phyloP scores from a whole-genome alignment of 2,329 filamentous ascomycete species.

The Bisporella sp. region DNA sequence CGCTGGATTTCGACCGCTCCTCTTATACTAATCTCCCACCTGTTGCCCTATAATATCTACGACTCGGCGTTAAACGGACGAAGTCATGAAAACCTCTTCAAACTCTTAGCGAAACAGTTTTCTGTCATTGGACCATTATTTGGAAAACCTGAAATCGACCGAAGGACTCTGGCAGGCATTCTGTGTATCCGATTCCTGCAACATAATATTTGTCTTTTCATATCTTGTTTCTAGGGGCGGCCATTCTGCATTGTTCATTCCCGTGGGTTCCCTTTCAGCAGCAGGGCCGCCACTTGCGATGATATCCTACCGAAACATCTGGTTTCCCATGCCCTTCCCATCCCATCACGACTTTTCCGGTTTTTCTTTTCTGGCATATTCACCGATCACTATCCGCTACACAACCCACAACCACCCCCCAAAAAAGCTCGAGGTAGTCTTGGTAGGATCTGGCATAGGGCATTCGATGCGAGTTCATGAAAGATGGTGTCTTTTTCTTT shows the following conservation, averaged over 20 bases:
- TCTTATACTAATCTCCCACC: conserved; percentile 31
- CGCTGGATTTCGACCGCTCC: too few species aligned
- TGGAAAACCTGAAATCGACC: conserved; percentile 13
- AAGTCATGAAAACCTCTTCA: conserved; percentile 39
- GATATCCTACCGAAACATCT: conserved; percentile 28
- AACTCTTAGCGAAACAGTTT: conserved; percentile 25
- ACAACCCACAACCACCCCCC: neutral
- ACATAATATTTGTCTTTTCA: conserved; percentile 36
- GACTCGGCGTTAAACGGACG: conserved; percentile 38
- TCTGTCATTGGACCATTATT: conserved; percentile 24
- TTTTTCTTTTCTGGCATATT: conserved; percentile 18
- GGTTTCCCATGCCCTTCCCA: conserved; percentile 17
- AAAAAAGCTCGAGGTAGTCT: conserved; percentile 23
- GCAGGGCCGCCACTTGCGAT: conserved; percentile 26
- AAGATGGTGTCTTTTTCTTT: neutral
- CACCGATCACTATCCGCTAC: conserved; percentile 3
- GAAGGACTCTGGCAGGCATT: conserved; percentile 16
- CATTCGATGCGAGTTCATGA: conserved; percentile 7
- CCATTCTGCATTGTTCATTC: conserved; percentile 14
- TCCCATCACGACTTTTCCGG: conserved; percentile 11
- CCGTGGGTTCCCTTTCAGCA: conserved; percentile 1
- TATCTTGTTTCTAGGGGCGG: neutral
- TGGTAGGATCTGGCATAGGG: conserved; percentile 15
- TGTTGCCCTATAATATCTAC: conserved; percentile 35
- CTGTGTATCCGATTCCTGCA: conserved; percentile 31